Evolutionary conservation across 2,329 filamentous ascomycete genomes (phyloP).

Genomic region (Phialophora verrucosa): DNA sequence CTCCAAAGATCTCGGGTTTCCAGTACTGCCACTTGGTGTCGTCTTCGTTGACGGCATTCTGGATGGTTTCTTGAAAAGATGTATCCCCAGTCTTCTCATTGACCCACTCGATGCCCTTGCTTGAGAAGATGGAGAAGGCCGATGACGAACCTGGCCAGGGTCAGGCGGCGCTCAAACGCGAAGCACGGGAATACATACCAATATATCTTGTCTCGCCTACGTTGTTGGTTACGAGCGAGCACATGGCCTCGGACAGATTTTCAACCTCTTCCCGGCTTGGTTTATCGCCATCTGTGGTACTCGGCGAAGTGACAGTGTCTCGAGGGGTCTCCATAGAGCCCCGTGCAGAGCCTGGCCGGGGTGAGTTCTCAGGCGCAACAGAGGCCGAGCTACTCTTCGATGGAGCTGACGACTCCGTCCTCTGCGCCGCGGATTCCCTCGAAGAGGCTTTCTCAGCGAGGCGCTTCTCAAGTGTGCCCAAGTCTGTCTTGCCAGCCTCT

Average conservation of each 20-base stretch:
- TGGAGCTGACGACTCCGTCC: constrained; percentile 33
- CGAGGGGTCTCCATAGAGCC: constrained; percentile 43
- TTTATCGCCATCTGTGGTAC: constrained; percentile 36
- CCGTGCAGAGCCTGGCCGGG: constrained; percentile 23
- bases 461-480: constrained; percentile 84
- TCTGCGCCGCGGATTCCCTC: constrained; percentile 33
- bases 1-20: constrained; percentile 96
- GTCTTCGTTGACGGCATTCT: constrained; percentile 72
- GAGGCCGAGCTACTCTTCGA: constrained; percentile 26
- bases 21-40: constrained; percentile 96
- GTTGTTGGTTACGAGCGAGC: constrained; percentile 92
- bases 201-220: constrained; percentile 95
- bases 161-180: constrained; percentile 36
- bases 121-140: constrained; percentile 97
- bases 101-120: constrained; percentile 97
- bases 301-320: constrained; percentile 39
- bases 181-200: constrained; percentile 60
- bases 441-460: constrained; percentile 58
- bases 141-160: constrained; percentile 78
- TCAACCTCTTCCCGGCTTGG: constrained; percentile 70
- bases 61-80: constrained; percentile 94
- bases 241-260: constrained; percentile 97
- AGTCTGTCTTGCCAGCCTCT: constrained; percentile 81
- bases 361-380: constrained; percentile 26
- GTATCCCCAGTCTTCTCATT: constrained; percentile 96